Evolutionary conservation across 371 early-diverging fungal species (phyloP).

Genomic region (Batkoa obscura): DNA sequence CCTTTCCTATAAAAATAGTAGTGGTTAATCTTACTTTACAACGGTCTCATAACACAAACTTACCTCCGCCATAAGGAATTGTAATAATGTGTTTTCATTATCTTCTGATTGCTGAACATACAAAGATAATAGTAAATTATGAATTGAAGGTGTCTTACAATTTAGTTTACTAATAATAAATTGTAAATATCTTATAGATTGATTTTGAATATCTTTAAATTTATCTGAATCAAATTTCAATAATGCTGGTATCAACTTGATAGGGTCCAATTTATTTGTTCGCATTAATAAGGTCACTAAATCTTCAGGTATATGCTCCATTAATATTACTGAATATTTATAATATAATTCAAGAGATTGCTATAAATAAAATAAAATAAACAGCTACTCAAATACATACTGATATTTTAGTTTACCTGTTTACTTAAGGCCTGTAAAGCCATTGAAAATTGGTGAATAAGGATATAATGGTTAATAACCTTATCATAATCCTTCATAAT

Average conservation of each 20-base stretch:
- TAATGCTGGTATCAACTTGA: conserved; percentile 71
- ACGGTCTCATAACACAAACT: background rate
- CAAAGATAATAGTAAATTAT: conserved; percentile 74
- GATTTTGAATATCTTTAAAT: conserved; percentile 20
- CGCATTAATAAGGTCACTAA: conserved; percentile 69
- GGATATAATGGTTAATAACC: conserved; percentile 60
- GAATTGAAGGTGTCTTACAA: conserved; percentile 67
- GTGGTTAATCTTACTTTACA: background rate
- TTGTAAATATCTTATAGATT: conserved; percentile 72
- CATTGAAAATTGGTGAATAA: conserved; percentile 43
- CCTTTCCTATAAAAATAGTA: conserved; percentile 33
- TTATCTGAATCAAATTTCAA: conserved; percentile 28
- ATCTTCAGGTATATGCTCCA: conserved; percentile 60
- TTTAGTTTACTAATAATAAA: conserved; percentile 53
- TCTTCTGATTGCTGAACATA: conserved; percentile 61
- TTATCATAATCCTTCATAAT: conserved; percentile 61
- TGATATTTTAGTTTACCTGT: conserved; percentile 22
- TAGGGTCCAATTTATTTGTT: conserved; percentile 55
- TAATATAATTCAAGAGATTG: conserved; percentile 57
- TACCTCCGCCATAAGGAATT: conserved; percentile 48
- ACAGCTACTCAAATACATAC: background rate
- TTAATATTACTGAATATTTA: conserved; percentile 58
- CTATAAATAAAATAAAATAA: conserved; percentile 13
- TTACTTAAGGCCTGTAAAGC: conserved; percentile 56
- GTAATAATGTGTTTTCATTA: conserved; percentile 28